Evolutionary conservation across 345 rosid genomes (phyloP), one percentile per base, ranked within the genome.

Genomic region (Moricandia arvensis): DNA sequence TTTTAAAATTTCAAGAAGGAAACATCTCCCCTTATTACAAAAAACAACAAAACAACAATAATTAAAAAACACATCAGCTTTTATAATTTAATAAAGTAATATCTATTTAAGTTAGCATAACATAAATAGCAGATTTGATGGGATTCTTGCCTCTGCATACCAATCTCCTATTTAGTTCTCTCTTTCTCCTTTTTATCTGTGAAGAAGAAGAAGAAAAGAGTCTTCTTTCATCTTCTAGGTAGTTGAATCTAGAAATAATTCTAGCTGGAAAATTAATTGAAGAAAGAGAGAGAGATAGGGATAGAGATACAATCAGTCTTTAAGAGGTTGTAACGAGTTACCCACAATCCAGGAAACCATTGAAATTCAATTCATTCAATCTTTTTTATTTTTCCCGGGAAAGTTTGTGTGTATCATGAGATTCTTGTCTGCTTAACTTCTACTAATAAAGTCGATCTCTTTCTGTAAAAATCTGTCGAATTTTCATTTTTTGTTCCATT

Each of bases 311-410:
- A 24, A 15, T 21, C n/a, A n/a, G n/a, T n/a, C 77, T 78, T 74
- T 80, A 65, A 80, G 87, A 84, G 87, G 87, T 69, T 80, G 75
- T 73, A 60, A 84, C 78, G 67, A 74, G 63, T 89, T 84, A 74
- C 88, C 87, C 75, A 67, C 24, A 72, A 69, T 83, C 80, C 67
- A 82, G 83, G 93, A 75, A 78, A 83, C 74, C 13, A n/a, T 66
- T 81, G 29, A 63, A 15, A 30, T 54, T 45, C 53, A 45, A 45
- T 45, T 45, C 53, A 45, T 45, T 60, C 64, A 29, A 2, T 38
- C 73, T 82, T 78, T n/a, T 45, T 12, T 61, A 73, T 68, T 16
- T 47, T 45, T 26, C 63, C 77, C 69, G 58, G 74, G 77, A 38
- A 78, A 47, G 17, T n/a, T 47, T 6, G 53, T 29, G 17, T 45